These are phyloP conservation scores for Bryopsis sp. DNA, from an alignment of 139 green algal species.

Conservation along the genomic window DNA sequence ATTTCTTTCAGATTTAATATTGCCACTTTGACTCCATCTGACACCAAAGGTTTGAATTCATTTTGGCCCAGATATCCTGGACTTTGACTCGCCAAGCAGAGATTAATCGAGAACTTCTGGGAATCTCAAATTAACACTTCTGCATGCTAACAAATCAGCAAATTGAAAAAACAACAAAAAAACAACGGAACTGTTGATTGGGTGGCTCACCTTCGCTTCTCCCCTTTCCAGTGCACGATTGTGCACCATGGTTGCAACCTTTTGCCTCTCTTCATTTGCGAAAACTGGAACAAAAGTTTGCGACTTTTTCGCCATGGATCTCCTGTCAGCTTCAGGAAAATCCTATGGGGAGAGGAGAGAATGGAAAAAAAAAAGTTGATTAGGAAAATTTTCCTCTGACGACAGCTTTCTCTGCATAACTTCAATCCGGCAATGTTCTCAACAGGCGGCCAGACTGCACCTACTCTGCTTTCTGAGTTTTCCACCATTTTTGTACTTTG, in stretches of 20 bases:
- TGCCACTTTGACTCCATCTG: too few relatives aligned
- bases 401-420: too few relatives aligned
- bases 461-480: not conserved
- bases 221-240: not conserved
- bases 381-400: too few relatives aligned
- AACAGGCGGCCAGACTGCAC: not conserved
- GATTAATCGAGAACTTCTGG: not conserved
- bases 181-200: not conserved
- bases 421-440: too few relatives aligned
- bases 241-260: slow-evolving; percentile 3
- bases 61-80: too few relatives aligned
- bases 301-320: slow-evolving; percentile 3
- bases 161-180: not conserved
- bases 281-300: not conserved
- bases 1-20: too few relatives aligned
- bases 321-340: not conserved
- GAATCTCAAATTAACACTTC: not conserved
- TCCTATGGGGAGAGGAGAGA: too few relatives aligned
- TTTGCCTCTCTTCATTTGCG: slow-evolving; percentile 2
- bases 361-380: too few relatives aligned
- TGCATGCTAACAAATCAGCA: not conserved
- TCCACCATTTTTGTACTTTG: too few relatives aligned
- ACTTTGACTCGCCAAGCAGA: not conserved
- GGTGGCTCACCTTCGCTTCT: not conserved
- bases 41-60: too few relatives aligned